phyloP scores from a whole-genome alignment of 2,329 filamentous ascomycete genomes.

The Scopulariopsis brevicaulis region DNA sequence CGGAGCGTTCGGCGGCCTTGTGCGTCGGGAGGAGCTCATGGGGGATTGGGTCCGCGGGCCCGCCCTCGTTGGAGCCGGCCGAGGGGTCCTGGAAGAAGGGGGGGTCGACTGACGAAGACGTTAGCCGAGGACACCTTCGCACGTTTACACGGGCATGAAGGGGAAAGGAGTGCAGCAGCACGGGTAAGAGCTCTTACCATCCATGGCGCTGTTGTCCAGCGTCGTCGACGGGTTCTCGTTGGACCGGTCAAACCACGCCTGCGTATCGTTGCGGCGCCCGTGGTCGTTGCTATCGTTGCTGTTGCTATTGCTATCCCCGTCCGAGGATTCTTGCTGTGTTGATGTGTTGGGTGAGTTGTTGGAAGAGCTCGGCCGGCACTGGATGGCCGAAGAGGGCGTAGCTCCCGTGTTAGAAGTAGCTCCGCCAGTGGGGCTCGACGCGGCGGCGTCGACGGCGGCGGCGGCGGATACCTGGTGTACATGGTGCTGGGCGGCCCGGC shows the following conservation, averaged over 20 bases:
- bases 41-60: constrained; percentile 6
- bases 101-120: constrained; percentile 31
- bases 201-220: constrained; percentile 30
- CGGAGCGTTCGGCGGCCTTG: constrained; percentile 12
- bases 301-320: neutral
- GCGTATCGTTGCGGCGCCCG: constrained; percentile 31
- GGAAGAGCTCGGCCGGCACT: neutral
- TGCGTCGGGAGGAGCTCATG: constrained; percentile 9
- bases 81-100: constrained; percentile 43
- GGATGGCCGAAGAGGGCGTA: neutral
- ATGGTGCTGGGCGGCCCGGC: too few relatives aligned
- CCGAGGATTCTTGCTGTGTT: neutral
- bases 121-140: neutral
- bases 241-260: constrained; percentile 41
- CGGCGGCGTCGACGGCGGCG: neutral
- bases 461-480: too few relatives aligned
- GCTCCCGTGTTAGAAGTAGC: neutral
- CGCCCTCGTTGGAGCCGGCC: constrained; percentile 33
- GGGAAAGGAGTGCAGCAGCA: neutral
- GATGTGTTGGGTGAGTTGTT: neutral
- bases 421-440: neutral
- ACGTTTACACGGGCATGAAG: neutral
- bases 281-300: constrained; percentile 24
- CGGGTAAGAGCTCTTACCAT: constrained; percentile 23
- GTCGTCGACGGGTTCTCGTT: constrained; percentile 35